Evolutionary conservation across 257 asterid species (phyloP).

Genomic region (Solanum neorickii): DNA sequence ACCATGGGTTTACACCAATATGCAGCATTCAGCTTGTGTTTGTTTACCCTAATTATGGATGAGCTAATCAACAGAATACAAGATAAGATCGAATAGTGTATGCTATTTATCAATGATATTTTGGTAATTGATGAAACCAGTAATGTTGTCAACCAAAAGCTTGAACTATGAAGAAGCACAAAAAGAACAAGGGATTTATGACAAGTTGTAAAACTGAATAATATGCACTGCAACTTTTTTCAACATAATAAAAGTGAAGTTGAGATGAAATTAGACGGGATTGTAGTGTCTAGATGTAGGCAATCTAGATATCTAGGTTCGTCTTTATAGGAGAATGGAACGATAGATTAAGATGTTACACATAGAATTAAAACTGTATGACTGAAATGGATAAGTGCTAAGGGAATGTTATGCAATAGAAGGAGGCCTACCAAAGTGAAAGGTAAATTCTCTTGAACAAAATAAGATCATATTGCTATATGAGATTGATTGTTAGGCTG

Average conservation of each 20-base stretch:
- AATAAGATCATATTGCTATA: neutral
- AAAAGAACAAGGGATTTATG: neutral
- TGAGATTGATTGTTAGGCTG: neutral
- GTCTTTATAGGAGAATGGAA: neutral
- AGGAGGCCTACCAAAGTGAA: neutral
- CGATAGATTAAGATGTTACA: neutral
- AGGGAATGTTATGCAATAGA: neutral
- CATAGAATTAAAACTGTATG: neutral
- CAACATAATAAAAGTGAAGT: neutral
- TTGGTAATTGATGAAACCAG: neutral
- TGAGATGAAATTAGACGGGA: neutral
- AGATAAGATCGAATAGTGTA: neutral
- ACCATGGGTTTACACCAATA: neutral
- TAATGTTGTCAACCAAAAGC: neutral
- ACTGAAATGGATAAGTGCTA: neutral
- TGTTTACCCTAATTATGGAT: neutral
- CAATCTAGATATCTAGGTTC: neutral
- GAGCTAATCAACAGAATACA: neutral
- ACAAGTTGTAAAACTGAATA: neutral
- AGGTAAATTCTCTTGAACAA: neutral
- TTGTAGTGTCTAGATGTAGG: neutral
- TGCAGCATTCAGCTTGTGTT: neutral
- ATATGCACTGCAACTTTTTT: neutral
- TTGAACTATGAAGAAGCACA: neutral
- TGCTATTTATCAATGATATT: neutral